Base-by-base conservation (phyloP, 139 green algal species). In the Chlamydomonas sphaeroides region DNA sequence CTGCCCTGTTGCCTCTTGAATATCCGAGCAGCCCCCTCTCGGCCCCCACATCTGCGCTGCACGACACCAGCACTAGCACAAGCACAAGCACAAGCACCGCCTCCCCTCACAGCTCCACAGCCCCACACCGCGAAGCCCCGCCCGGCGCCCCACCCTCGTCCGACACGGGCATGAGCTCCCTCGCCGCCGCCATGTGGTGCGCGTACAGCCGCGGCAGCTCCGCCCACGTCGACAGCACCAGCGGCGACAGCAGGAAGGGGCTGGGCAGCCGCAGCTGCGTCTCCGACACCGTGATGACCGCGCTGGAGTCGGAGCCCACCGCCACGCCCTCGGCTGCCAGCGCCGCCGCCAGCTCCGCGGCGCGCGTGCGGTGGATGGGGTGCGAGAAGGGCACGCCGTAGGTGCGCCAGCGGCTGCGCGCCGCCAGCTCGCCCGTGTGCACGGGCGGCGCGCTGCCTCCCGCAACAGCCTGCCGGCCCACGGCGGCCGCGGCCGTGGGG, bases 361-460 rank as follows among this genome's bases (percentile, higher is more conserved):
- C 72, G 26, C 72, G 72, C 4, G 38, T 33, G 32, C 56, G 41
- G n/a, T 80, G 72, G 10, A 80, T 41, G 36, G 72, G 72, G 56
- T 80, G 72, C 28, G 17, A 14, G 36, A 80, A 80, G 0, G 72
- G 56, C 57, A 80, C 72, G 56, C 66, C 72, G 56, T 80, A 80
- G 35, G 72, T 69, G 18, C 72, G 35, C 72, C 72, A 80, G 4
- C 38, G 36, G 36, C 10, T n/a, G 35, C n/a, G 48, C 5, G 65
- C 30, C 10, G 59, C 30, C 59, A 66, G 59, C 17, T 25, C 17
- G 51, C 51, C 51, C 15, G 21, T 10, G 51, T 61, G 56, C 25
- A 32, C 20, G 56, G 56, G 23, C 10, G 45, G 45, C 45, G 11
- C 45, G 56, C 17, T 28, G 56, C 56, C 56, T 21, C 56, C 56